These are phyloP conservation scores for Sparassis latifolia DNA, from an alignment of 1,284 basidiomycete species.

Conservation along the genomic window DNA sequence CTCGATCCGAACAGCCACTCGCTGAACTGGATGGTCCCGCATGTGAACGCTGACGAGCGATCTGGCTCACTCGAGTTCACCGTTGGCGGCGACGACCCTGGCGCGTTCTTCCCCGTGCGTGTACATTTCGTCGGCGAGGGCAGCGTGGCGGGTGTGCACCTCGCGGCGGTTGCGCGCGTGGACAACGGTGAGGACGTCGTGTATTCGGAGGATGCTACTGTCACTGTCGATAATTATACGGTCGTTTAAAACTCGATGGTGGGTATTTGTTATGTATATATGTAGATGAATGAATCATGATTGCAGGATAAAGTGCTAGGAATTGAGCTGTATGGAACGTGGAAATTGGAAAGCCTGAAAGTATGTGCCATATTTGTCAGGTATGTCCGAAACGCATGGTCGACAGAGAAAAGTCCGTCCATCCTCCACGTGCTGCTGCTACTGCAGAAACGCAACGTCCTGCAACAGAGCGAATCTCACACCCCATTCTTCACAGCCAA, in stretches of 20 bases:
- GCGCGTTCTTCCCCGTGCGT: constrained; percentile 89
- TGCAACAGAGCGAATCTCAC: background rate
- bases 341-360: too few relatives aligned
- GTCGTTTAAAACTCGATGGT: constrained; percentile 17
- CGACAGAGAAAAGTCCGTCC: too few relatives aligned
- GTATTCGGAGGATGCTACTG: constrained; percentile 77
- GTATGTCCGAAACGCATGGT: too few relatives aligned
- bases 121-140: constrained; percentile 79
- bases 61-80: constrained; percentile 86
- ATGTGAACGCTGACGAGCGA: constrained; percentile 51
- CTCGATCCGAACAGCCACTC: constrained; percentile 75
- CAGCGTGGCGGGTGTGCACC: constrained; percentile 66
- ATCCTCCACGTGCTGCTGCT: too few relatives aligned
- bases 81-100: constrained; percentile 77
- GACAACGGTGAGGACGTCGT: constrained; percentile 53
- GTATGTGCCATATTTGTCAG: too few relatives aligned
- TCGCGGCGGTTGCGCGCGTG: constrained; percentile 51
- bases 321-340: too few relatives aligned
- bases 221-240: constrained; percentile 68
- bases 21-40: constrained; percentile 78
- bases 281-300: background rate
- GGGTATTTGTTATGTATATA: constrained; percentile 1
- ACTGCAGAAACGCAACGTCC: too few relatives aligned
- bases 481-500: background rate
- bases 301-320: background rate